Evolutionary conservation across 78 protist genomes (phyloP).

Genomic region (Dictyostelium capitatum): DNA sequence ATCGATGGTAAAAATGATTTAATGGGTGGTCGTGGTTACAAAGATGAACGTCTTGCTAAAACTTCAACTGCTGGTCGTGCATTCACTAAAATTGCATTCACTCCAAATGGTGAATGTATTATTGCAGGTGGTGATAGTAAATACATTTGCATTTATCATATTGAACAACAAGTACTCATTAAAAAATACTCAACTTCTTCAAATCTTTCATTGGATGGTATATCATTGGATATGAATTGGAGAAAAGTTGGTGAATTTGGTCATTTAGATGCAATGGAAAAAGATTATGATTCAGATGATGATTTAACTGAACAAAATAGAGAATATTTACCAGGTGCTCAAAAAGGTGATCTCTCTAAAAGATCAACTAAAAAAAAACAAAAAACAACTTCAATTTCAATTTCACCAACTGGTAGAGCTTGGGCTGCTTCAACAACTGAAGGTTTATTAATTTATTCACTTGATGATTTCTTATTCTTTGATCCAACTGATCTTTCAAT

Average conservation of each 20-base stretch:
- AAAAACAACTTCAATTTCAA: slow-evolving; percentile 49
- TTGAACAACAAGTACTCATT: slow-evolving; percentile 67
- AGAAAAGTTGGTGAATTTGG: slow-evolving; percentile 76
- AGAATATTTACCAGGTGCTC: slow-evolving; percentile 86
- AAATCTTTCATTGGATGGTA: slow-evolving; percentile 88
- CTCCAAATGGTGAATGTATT: slow-evolving; percentile 90
- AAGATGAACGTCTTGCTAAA: slow-evolving; percentile 33
- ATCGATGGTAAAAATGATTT: slow-evolving; percentile 89
- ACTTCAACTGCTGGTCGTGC: slow-evolving; percentile 41
- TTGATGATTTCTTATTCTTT: slow-evolving; percentile 88
- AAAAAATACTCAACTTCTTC: slow-evolving; percentile 61
- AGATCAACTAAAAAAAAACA: slow-evolving; percentile 36
- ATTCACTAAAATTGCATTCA: slow-evolving; percentile 81
- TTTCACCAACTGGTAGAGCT: slow-evolving; percentile 91
- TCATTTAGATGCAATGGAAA: slow-evolving; percentile 43
- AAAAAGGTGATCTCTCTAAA: slow-evolving; percentile 75
- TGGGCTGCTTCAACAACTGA: slow-evolving; percentile 92
- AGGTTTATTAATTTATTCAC: slow-evolving; percentile 94
- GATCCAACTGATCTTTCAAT: slow-evolving; percentile 94
- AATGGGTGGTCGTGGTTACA: slow-evolving; percentile 60
- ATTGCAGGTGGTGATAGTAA: slow-evolving; percentile 92
- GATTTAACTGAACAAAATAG: slow-evolving; percentile 33
- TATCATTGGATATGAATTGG: slow-evolving; percentile 76
- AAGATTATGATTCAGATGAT: slow-evolving; percentile 77
- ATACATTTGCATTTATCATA: slow-evolving; percentile 93